These are phyloP conservation scores for Agroathelia rolfsii DNA, from an alignment of 1,284 basidiomycete species.

Conservation along the genomic window DNA sequence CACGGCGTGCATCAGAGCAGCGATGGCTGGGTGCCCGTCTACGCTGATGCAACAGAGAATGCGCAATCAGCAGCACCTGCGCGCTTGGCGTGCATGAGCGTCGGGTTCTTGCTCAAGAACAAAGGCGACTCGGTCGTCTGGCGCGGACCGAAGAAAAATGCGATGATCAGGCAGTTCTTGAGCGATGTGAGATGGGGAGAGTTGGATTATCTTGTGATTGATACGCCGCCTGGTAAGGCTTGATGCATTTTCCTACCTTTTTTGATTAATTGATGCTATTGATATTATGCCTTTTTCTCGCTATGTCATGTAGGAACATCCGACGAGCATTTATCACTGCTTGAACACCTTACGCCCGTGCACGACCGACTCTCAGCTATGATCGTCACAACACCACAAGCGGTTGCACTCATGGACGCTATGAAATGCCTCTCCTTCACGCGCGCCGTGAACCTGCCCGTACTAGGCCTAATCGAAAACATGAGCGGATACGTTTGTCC, in stretches of 20 bases:
- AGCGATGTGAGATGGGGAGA: slow-evolving; percentile 96
- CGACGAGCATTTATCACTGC: slow-evolving; percentile 93
- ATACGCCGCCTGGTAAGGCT: slow-evolving; percentile 87
- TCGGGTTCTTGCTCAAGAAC: slow-evolving; percentile 88
- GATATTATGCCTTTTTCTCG: no score
- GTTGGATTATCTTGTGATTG: slow-evolving; percentile 92
- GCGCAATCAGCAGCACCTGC: no score
- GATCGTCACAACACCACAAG: slow-evolving; percentile 96
- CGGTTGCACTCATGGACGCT: slow-evolving; percentile 90
- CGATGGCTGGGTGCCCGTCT: slow-evolving; percentile 97
- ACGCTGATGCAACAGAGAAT: slow-evolving; percentile 58
- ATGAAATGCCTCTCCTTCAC: slow-evolving; percentile 96
- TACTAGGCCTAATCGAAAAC: slow-evolving; percentile 95
- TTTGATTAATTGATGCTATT: slow-evolving; percentile 12
- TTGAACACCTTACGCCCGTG: slow-evolving; percentile 88
- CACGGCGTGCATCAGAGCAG: slow-evolving; percentile 85
- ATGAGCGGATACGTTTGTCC: slow-evolving; percentile 99
- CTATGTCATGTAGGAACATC: slow-evolving; percentile 94
- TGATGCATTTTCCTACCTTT: slow-evolving; percentile 4
- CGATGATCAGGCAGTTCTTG: slow-evolving; percentile 98
- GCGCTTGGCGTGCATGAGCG: slow-evolving; percentile 89
- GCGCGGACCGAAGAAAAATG: slow-evolving; percentile 99
- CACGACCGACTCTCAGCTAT: slow-evolving; percentile 74
- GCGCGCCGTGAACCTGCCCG: slow-evolving; percentile 73
- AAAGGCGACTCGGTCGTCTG: slow-evolving; percentile 93